Base-by-base conservation (phyloP, 176 grass and related monocot species). In the Oryza officinalis region DNA sequence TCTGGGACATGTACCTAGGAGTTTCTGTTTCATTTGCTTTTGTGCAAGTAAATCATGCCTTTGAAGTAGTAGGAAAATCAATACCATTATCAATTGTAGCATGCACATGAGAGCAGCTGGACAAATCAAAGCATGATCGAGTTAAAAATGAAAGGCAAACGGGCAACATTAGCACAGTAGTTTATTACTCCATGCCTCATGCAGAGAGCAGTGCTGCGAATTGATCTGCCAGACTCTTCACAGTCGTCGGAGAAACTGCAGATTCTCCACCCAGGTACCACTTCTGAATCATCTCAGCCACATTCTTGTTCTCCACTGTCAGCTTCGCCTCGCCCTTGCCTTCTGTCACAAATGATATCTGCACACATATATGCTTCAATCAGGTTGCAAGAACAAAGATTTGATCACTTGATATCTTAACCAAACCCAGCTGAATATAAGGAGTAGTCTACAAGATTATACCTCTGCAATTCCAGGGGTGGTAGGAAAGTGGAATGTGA, bases 181-280 rank as follows among this genome's bases (percentile, higher is more conserved):
- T 31, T 45, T 77, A 65, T 47, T 77, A 80, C 76, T 43, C 74
- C 45, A 61, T 38, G 37, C 37, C 37, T 52, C 38, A 86, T 37
- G 85, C 17, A 33, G 88, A 78, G 41, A 93, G 95, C 64, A 91
- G 22, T 1, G 75, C 54, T 0, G 60, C 87, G 22, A 92, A 69
- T 8, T 88, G 74, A 1, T 90, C 85, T 3, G 85, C 93, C 25
- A 98, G 76, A 41, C 80, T 92, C 38, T 31, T 86, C 2, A 93
- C 80, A 13, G 96, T 95, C 30, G 76, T 87, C 0, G 91, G 92
- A 2, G 91, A 98, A 3, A 92, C 93, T 0, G 93, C 87, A 4
- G 80, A 32, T 2, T 69, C 75, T 5, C 96, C 93, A 10, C 96
- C 93, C 40, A 98, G 79, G 80, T 87, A 94, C 93, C 96, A 98